These are phyloP conservation scores for Metarhizium guizhouense DNA, from an alignment of 2,329 filamentous ascomycete genomes.

Conservation along the genomic window DNA sequence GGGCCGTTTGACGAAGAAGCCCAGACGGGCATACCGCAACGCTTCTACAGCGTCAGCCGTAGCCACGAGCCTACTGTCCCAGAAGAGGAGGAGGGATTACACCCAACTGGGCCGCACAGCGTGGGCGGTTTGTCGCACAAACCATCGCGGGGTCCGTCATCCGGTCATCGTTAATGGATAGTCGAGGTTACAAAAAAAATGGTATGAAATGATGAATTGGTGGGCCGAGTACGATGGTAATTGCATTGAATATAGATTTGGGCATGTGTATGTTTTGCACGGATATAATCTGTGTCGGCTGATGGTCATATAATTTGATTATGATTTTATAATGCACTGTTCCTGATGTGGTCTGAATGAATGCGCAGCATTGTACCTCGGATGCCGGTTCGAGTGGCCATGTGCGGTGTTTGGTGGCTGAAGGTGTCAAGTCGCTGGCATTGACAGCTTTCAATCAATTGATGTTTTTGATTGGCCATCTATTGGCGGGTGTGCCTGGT, in stretches of 20 bases:
- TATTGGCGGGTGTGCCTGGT: no score
- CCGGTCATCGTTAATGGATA: constrained; percentile 12
- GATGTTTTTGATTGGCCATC: no score
- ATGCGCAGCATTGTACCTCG: no score
- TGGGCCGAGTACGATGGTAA: neutral
- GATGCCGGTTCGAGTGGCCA: no score
- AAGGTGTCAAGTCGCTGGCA: no score
- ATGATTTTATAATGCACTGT: no score
- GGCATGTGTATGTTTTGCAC: neutral
- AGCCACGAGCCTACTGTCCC: neutral
- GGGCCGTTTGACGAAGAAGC: constrained; percentile 35
- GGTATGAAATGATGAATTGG: neutral
- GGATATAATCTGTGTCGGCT: neutral
- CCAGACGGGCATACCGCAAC: constrained; percentile 23
- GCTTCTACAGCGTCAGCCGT: constrained; percentile 22
- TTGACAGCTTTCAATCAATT: no score
- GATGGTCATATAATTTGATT: no score
- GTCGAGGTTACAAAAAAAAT: constrained; percentile 6
- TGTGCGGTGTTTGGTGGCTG: no score
- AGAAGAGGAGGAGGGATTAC: constrained; percentile 11
- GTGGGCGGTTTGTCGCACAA: neutral
- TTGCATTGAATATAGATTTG: neutral
- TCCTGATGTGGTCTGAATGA: no score
- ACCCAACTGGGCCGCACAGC: constrained; percentile 7
- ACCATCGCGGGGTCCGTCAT: constrained; percentile 9